Evolutionary conservation across 202 grass and related monocot species (phyloP).

Genomic region (Miscanthus sacchariflorus): DNA sequence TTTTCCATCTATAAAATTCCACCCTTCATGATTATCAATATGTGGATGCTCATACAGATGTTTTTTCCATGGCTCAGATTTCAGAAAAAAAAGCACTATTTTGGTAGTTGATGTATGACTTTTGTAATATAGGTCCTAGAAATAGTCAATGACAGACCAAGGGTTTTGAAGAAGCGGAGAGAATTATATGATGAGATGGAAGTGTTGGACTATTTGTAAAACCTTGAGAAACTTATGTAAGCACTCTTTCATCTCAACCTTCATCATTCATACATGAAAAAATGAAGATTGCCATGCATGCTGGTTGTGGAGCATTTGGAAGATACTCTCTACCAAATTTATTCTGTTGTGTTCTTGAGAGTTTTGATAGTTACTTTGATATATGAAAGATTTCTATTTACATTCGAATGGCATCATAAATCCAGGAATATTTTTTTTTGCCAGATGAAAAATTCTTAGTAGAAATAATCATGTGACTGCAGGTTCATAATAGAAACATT

Average conservation of each 20-base stretch:
- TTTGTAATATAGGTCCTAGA: conserved; percentile 85
- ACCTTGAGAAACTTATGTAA: conserved; percentile 42
- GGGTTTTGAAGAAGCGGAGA: conserved; percentile 65
- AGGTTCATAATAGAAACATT: conserved; percentile 46
- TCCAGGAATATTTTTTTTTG: background rate
- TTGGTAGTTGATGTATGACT: conserved; percentile 31
- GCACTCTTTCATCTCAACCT: conserved; percentile 22
- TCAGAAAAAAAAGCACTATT: background rate
- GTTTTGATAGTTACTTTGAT: background rate
- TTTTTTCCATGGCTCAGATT: background rate
- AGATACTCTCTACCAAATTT: background rate
- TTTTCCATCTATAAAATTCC: conserved; percentile 12
- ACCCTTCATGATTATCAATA: background rate
- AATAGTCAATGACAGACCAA: conserved; percentile 83
- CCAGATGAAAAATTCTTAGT: background rate
- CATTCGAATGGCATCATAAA: background rate
- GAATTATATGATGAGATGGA: conserved; percentile 68
- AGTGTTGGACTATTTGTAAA: conserved; percentile 75
- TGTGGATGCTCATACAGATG: conserved; percentile 6
- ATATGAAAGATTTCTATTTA: background rate
- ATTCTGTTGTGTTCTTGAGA: background rate
- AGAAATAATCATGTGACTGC: conserved; percentile 37
- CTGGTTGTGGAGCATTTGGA: background rate
- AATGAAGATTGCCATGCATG: conserved; percentile 6
- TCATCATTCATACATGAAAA: background rate